Evolutionary conservation across 192 early-diverging fungal genomes (phyloP), one percentile per base, ranked within the genome.

Genomic region (Coemansia sp.): DNA sequence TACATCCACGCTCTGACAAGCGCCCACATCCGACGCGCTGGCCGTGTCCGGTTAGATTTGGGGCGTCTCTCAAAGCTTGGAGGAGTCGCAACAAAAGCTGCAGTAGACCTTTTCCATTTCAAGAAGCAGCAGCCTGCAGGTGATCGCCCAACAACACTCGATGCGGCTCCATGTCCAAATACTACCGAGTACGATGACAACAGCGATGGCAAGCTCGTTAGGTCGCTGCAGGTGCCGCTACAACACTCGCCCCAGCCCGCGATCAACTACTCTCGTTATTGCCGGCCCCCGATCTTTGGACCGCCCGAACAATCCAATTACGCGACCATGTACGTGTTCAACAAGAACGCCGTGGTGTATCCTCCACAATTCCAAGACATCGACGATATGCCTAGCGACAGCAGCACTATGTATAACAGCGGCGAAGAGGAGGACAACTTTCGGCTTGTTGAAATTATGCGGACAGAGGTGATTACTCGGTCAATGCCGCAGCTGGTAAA

Each of bases 401-500:
- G 64, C 60, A 67, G 59, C 51, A 59, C 40, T 14, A 11, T 46
- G 19, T 60, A 45, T 43, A 39, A 16, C 40, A 72, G 51, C 60
- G 42, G 65, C 50, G 51, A 59, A 8, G 57, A 41, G 13, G 57
- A 59, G 5, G 57, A 59, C 57, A 41, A 11, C 57, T 40, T 59
- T 13, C 37, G 57, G 16, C 7, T 66, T 25, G 14, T 66, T 7
- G 53, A 32, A 7, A 43, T 74, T 40, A 59, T 49, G 41, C 17
- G 58, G 20, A 9, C 14, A 19, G 62, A 16, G 20, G 22, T 38
- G 25, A 46, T 38, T 19, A 45, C 37, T 37, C 41, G 53, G 41
- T 54, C 54, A 49, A 67, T 48, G 22, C 79, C 79, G 61, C 79
- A 62, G 70, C 58, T 81, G 32, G 79, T 81, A 2, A 57, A 56